A percentile compares a stretch with the other conserved stretches of the same genome.
Conservation (phyloP, 2,329 filamentous ascomycete species). For the Chaetomium sp. region DNA sequence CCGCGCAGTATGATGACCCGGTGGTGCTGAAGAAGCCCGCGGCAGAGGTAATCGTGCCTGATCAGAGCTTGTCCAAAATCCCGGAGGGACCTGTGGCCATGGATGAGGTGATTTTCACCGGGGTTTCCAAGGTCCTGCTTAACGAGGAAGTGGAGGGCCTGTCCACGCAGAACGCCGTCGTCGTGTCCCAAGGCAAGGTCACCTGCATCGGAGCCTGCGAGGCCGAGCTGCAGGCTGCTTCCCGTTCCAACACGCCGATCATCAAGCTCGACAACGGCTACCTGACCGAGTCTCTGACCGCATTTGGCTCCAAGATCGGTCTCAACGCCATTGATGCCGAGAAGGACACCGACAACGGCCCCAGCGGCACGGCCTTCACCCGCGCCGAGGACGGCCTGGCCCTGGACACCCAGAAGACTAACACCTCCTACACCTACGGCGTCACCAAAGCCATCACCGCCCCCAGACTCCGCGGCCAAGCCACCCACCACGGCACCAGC, state of each 20-base stretch:
- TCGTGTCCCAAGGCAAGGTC: slow-evolving; percentile 56
- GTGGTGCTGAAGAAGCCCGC: slow-evolving; percentile 57
- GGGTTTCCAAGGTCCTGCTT: slow-evolving; percentile 56
- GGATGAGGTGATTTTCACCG: slow-evolving; percentile 56
- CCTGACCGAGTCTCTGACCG: slow-evolving; percentile 61
- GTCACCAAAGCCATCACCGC: slow-evolving; percentile 62
- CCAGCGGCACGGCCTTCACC: slow-evolving; percentile 52
- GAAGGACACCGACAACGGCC: slow-evolving; percentile 55
- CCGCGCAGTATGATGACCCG: slow-evolving; percentile 57
- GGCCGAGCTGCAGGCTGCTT: slow-evolving; percentile 46
- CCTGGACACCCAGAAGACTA: slow-evolving; percentile 59
- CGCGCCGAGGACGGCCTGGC: slow-evolving; percentile 60
- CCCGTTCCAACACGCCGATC: slow-evolving; percentile 34
- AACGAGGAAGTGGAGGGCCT: slow-evolving; percentile 43
- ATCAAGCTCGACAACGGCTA: slow-evolving; percentile 61
- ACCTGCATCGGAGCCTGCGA: slow-evolving; percentile 58
- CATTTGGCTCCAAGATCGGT: slow-evolving; percentile 62
- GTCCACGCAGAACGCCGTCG: slow-evolving; percentile 47
- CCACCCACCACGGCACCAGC: slow-evolving; percentile 58
- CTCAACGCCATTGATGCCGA: slow-evolving; percentile 66
- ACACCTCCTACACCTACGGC: slow-evolving; percentile 55
- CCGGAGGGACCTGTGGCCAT: slow-evolving; percentile 46
- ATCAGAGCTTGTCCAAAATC: slow-evolving; percentile 46
- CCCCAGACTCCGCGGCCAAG: slow-evolving; percentile 48
- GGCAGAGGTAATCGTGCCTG: slow-evolving; percentile 43